phyloP scores from a whole-genome alignment of 805 yeast genomes.

The Saturnispora serradocipensis region DNA sequence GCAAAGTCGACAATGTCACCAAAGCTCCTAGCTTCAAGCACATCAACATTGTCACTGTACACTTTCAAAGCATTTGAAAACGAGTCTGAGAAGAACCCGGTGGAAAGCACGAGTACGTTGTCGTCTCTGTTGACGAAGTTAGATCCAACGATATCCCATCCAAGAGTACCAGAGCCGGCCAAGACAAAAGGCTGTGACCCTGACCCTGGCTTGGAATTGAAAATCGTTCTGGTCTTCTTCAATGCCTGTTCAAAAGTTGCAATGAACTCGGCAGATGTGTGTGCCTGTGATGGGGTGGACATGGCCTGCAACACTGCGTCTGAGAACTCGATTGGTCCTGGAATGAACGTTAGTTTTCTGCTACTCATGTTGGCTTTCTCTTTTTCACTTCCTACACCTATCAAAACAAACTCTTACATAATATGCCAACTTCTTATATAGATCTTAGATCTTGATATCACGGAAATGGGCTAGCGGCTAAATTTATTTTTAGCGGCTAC shows the following conservation, averaged over 20 bases:
- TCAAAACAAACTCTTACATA: background rate
- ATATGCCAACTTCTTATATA: background rate
- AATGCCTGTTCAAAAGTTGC: constrained; percentile 62
- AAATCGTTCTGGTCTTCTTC: constrained; percentile 59
- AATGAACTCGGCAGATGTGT: constrained; percentile 79
- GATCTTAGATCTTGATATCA: background rate
- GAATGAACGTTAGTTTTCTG: constrained; percentile 28
- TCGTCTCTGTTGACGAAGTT: constrained; percentile 63
- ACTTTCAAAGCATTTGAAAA: constrained; percentile 67
- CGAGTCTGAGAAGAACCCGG: constrained; percentile 83
- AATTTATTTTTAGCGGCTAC: background rate
- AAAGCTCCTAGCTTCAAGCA: constrained; percentile 50
- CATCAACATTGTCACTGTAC: constrained; percentile 72
- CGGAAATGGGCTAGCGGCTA: background rate
- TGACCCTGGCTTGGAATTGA: constrained; percentile 50
- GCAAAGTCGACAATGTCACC: constrained; percentile 62
- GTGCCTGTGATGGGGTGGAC: constrained; percentile 81
- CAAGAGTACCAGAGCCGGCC: constrained; percentile 89
- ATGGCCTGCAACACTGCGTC: constrained; percentile 71
- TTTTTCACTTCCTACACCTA: background rate
- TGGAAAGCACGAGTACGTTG: constrained; percentile 69
- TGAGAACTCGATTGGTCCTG: constrained; percentile 44
- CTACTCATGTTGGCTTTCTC: background rate
- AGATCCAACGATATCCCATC: constrained; percentile 86
- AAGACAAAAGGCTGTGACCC: constrained; percentile 70